phyloP scores from a whole-genome alignment of 257 asterid species.

The Penstemon eatonii region DNA sequence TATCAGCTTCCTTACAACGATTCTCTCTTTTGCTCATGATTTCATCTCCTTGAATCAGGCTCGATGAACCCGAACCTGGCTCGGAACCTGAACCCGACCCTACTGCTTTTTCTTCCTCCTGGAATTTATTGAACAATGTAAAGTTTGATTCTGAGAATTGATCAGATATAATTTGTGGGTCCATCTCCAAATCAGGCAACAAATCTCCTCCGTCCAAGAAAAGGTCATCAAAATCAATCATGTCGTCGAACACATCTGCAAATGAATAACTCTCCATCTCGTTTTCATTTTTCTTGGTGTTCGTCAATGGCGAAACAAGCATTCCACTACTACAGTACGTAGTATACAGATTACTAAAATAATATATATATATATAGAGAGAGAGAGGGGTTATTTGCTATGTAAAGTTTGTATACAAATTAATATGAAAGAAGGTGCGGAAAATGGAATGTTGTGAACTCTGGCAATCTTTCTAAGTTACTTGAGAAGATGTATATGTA shows the following conservation, averaged over 20 bases:
- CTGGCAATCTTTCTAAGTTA: too few relatives aligned
- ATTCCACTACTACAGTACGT: background rate
- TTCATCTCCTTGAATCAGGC: constrained; percentile 52
- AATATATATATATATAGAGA: too few relatives aligned
- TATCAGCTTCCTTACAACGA: constrained; percentile 35
- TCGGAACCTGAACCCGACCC: constrained; percentile 43
- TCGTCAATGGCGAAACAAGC: constrained; percentile 9
- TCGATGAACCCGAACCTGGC: constrained; percentile 44
- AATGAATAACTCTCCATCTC: constrained; percentile 1
- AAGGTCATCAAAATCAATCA: constrained; percentile 12
- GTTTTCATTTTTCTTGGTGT: background rate
- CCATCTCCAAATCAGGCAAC: constrained; percentile 71
- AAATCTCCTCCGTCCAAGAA: background rate
- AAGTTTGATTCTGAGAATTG: constrained; percentile 39
- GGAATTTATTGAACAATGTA: constrained; percentile 31
- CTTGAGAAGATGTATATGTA: too few relatives aligned
- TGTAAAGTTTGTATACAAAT: too few relatives aligned
- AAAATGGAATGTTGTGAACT: too few relatives aligned
- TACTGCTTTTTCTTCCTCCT: constrained; percentile 32
- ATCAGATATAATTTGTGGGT: constrained; percentile 43
- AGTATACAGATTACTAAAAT: too few relatives aligned
- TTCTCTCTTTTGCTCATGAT: constrained; percentile 37
- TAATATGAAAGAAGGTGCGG: too few relatives aligned
- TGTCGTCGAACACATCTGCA: background rate
- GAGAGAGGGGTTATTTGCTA: too few relatives aligned